Evolutionary conservation across 139 green algal genomes (phyloP).

Genomic region (Chlorella sp.): DNA sequence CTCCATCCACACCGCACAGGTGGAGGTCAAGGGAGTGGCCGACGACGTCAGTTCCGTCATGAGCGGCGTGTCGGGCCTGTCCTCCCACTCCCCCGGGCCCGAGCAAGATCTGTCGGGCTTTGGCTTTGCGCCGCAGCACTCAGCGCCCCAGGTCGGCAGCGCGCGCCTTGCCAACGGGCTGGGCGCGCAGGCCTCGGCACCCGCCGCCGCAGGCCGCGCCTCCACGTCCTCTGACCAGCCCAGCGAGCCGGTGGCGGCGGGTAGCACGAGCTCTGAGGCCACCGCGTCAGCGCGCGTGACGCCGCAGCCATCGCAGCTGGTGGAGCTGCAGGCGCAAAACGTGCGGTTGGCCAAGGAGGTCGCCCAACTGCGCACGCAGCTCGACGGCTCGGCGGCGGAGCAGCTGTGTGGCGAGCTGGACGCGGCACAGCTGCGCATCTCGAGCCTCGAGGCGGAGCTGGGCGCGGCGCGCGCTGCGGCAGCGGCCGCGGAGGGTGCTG

Average conservation of each 20-base stretch:
- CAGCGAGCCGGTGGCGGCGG: not conserved
- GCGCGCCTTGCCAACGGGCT: too few relatives aligned
- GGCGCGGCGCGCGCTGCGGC: not conserved
- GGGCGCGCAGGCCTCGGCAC: too few relatives aligned
- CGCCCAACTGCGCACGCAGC: conserved; percentile 7
- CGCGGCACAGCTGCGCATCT: not conserved
- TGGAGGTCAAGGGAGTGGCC: conserved; percentile 13
- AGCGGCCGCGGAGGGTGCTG: not conserved
- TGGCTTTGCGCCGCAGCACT: not conserved
- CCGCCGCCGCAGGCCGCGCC: not conserved
- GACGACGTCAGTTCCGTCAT: conserved; percentile 34
- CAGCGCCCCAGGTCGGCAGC: not conserved
- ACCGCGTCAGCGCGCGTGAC: not conserved
- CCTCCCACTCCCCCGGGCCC: not conserved
- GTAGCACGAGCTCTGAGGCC: not conserved
- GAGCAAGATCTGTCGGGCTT: not conserved
- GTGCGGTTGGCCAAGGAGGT: conserved; percentile 5
- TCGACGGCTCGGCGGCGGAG: not conserved
- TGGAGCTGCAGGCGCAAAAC: conserved; percentile 9
- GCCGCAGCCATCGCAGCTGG: not conserved
- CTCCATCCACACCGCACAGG: too few relatives aligned
- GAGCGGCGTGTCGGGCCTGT: conserved; percentile 24
- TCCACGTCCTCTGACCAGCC: not conserved
- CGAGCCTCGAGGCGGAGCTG: conserved; percentile 15
- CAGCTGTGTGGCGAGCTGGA: conserved; percentile 14